phyloP scores from a whole-genome alignment of 768 basidiomycete genomes.

The Clavulina sp. region DNA sequence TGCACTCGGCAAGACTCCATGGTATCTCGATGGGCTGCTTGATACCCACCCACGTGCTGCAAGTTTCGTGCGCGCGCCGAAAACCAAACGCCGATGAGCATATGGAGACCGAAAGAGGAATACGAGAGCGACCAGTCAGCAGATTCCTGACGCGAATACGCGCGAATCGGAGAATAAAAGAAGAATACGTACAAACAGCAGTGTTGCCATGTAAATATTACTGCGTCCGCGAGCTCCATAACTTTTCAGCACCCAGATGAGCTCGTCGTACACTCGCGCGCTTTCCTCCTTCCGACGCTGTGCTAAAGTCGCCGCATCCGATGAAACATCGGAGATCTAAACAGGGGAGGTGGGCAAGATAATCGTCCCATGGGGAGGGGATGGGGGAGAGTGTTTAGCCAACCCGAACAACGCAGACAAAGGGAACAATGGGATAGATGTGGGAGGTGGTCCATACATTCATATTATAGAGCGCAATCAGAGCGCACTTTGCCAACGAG shows the following conservation, averaged over 20 bases:
- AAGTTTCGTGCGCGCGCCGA: no score
- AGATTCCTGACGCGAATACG: background rate
- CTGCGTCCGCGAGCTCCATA: background rate
- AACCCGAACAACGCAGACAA: background rate
- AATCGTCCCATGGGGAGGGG: no score
- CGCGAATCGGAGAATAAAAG: background rate
- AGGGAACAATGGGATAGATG: background rate
- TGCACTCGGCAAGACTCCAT: background rate
- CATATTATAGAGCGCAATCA: constrained; percentile 46
- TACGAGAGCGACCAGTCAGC: background rate
- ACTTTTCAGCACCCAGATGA: background rate
- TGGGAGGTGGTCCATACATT: constrained; percentile 15
- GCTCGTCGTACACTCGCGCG: background rate
- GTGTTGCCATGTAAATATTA: background rate
- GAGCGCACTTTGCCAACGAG: constrained; percentile 48
- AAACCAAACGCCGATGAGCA: no score
- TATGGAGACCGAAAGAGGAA: no score
- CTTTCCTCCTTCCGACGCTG: background rate
- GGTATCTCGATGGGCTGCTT: background rate
- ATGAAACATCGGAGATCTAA: background rate
- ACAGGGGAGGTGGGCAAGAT: no score
- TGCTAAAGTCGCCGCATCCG: background rate
- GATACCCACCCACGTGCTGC: background rate
- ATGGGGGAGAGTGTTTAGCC: background rate
- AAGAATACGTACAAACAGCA: background rate